A percentile compares a stretch with the other conserved stretches of the same genome.
phyloP scores from a whole-genome alignment of 1,139 yeast genomes.

The Blastobotrys proliferans region DNA sequence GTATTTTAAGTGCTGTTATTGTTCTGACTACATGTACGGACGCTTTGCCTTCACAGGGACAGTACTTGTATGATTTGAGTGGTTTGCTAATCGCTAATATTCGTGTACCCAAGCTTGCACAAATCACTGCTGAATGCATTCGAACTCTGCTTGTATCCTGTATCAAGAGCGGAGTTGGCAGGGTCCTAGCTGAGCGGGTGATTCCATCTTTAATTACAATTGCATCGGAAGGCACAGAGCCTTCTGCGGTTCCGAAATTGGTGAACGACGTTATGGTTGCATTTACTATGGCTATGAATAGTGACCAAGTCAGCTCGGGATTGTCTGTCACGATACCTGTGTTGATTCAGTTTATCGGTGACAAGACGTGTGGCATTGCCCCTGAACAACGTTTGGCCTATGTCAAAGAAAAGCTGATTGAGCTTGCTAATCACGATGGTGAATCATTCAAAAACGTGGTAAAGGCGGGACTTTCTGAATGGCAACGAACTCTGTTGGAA shows the following conservation, averaged over 20 bases:
- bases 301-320: conserved; percentile 34
- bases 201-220: conserved; percentile 39
- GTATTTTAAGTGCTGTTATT: conserved; percentile 56
- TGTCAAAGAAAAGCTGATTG: conserved; percentile 49
- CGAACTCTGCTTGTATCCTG: conserved; percentile 50
- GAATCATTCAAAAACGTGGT: conserved; percentile 53
- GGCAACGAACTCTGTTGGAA: conserved; percentile 27
- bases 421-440: conserved; percentile 48
- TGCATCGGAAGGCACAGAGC: conserved; percentile 15
- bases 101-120: conserved; percentile 35
- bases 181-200: conserved; percentile 34
- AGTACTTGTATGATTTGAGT: conserved; percentile 35
- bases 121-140: conserved; percentile 55
- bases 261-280: conserved; percentile 53
- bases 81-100: conserved; percentile 40
- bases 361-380: conserved; percentile 23
- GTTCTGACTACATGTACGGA: conserved; percentile 53
- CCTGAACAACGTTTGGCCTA: conserved; percentile 37
- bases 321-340: conserved; percentile 49
- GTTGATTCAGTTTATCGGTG: conserved; percentile 41
- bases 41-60: conserved; percentile 39
- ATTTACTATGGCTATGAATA: conserved; percentile 40
- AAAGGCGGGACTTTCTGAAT: conserved; percentile 26
- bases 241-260: conserved; percentile 33
- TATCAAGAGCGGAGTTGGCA: conserved; percentile 29